Base-by-base conservation (phyloP, 1,284 basidiomycete genomes). In the Albatrellus sp. region DNA sequence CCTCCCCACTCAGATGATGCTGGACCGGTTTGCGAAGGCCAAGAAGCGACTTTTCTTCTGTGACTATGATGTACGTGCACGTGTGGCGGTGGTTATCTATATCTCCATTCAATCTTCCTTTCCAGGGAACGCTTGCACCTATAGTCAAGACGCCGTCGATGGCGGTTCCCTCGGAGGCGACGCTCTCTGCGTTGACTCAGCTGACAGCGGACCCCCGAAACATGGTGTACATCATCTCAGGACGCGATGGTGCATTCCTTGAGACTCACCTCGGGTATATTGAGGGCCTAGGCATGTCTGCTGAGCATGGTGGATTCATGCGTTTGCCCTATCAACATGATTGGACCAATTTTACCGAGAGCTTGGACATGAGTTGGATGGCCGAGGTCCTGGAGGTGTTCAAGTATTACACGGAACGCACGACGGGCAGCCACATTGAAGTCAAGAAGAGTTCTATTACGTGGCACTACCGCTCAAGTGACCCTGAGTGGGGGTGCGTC, bases 291-390 rank as follows among this genome's bases (percentile, higher is more conserved):
- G 94, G 94, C 14, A 86, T 98, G 72, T 88, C 82, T 11, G 94
- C 96, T 17, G 94, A 98, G 66, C 96, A 98, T 58, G 96, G 96
- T 14, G 87, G 85, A 37, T 98, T 97, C 66, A 76, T 97, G 47
- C 77, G 83, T 46, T 80, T 80, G 52, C 87, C 85, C 0, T 80
- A 77, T 12, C 56, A 59, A 36, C 62, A 60, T 38, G 68, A 74
- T 51, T 98, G 93, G 89, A 72, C 69, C 52, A 94, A 94, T 62
- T 84, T 97, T 59, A 97, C 94, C 17, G 77, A 83, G 60, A 73
- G 73, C 50, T 66, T 98, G 57, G 94, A 98, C 66, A 98, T 98
- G 96, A 80, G 79, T 56, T 98, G 94, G 94, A 94, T 97, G 88
- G 69, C 67, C 46, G 94, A 97, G 64, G 91, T 98, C 31, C 77